Evolutionary conservation across 768 basidiomycete species (phyloP).

Genomic region (Lactarius evosmus): DNA sequence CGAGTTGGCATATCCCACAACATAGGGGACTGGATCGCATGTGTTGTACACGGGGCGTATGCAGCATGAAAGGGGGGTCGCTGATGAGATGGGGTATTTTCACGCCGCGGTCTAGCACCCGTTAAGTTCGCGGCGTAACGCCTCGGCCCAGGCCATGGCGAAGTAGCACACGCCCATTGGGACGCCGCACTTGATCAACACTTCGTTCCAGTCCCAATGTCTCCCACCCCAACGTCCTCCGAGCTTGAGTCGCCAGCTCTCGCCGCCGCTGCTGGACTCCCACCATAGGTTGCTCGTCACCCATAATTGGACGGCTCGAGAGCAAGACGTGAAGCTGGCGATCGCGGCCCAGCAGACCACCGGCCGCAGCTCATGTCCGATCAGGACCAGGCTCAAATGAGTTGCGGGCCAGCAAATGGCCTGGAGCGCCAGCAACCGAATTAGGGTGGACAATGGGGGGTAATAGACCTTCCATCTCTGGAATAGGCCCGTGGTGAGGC

Average conservation of each 20-base stretch:
- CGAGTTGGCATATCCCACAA: neutral
- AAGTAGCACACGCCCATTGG: constrained; percentile 75
- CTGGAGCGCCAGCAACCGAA: constrained; percentile 88
- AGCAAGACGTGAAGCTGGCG: constrained; percentile 82
- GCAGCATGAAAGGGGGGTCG: constrained; percentile 15
- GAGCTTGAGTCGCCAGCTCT: constrained; percentile 26
- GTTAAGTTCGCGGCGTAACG: constrained; percentile 41
- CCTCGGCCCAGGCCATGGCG: constrained; percentile 70
- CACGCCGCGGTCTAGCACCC: constrained; percentile 24
- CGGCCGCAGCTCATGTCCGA: constrained; percentile 68
- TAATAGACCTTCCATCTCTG: constrained; percentile 92
- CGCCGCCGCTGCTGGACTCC: constrained; percentile 20
- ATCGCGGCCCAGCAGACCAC: constrained; percentile 89
- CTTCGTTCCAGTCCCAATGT: constrained; percentile 79
- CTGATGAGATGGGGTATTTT: neutral
- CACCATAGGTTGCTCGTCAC: constrained; percentile 81
- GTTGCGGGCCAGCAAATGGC: constrained; percentile 97
- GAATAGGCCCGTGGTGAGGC: constrained; percentile 83
- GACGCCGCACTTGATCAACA: constrained; percentile 63
- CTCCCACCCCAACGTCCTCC: constrained; percentile 52
- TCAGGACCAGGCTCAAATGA: constrained; percentile 72
- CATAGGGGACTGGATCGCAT: neutral
- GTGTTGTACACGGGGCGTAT: neutral
- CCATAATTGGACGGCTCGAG: constrained; percentile 88
- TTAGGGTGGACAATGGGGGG: constrained; percentile 79